Evolutionary conservation across 148 eudicot genomes (phyloP), one percentile per base, ranked within the genome.

Genomic region (Tetragonia tetragonoides): DNA sequence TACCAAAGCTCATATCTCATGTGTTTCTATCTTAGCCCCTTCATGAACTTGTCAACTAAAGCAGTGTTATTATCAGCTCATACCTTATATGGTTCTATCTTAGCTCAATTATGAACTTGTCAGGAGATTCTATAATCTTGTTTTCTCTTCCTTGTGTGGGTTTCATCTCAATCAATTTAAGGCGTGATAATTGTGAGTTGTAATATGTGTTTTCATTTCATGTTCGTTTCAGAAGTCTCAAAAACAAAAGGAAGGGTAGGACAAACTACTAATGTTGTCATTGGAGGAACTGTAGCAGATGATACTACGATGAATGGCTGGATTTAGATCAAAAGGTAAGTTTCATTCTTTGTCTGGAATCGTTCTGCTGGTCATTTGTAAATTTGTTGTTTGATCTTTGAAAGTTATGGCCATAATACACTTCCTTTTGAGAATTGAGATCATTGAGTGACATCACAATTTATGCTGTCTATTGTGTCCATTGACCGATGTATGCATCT

Each of bases 181-280:
- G n/a, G 8, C 2, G 51, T 21, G 21, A 17, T 21, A 46, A 23
- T 46, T 3, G 12, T 53, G 9, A 7, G 2, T 16, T 3, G 61
- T 28, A 23, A 18, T 24, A 16, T 71, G 10, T 17, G 38, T 71
- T 53, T 49, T 51, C 10, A 46, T 67, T 66, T 70, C 24, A 16
- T 82, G 64, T 73, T 82, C 84, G 66, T 70, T 86, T 77, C 95
- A 94, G 98, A 94, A 82, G 91, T 94, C 24, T 94, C 98, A 20
- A 94, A 90, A 89, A 78, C 97, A 15, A 92, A 94, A 88, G 98
- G 98, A 74, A 87, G 97, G 76, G 90, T 94, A 80, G 90, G 98
- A 24, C 98, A 94, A 78, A 92, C 98, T 40, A 92, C 93, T 17
- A 94, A 92, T 85, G 93, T 92, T 20, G 92, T 92, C 24, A 90